Evolutionary conservation across 495 filamentous ascomycete genomes (phyloP).

Genomic region (Staphylotrichum longicolle): DNA sequence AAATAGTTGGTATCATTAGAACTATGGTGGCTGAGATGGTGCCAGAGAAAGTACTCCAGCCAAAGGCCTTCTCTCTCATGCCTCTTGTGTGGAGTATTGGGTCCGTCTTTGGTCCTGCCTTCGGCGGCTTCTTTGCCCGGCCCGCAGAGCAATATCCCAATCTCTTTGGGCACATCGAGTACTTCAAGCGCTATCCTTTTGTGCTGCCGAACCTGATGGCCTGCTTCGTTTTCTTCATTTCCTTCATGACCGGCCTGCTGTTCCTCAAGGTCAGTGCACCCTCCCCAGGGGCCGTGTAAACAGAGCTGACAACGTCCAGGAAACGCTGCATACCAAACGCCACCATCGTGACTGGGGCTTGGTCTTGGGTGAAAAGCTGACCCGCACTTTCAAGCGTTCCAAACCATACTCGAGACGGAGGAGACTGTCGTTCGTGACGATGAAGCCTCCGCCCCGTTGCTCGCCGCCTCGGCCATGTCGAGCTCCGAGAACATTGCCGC

Average conservation of each 20-base stretch:
- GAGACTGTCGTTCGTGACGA: slow-evolving; percentile 44
- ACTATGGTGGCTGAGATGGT: slow-evolving; percentile 77
- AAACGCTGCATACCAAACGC: slow-evolving; percentile 68
- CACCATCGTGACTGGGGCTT: slow-evolving; percentile 67
- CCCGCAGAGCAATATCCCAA: slow-evolving; percentile 67
- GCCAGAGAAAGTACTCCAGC: slow-evolving; percentile 76
- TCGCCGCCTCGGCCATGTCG: slow-evolving; percentile 36
- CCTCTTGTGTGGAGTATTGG: slow-evolving; percentile 78
- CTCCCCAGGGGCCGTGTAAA: slow-evolving; percentile 23
- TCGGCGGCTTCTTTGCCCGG: slow-evolving; percentile 81
- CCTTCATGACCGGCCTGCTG: slow-evolving; percentile 64
- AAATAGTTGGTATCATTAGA: slow-evolving; percentile 60
- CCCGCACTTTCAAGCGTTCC: slow-evolving; percentile 35
- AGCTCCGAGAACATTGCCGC: slow-evolving; percentile 19
- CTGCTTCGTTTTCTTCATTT: slow-evolving; percentile 67
- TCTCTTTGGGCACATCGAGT: slow-evolving; percentile 62
- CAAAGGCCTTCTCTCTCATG: slow-evolving; percentile 80
- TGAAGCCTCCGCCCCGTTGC: slow-evolving; percentile 44
- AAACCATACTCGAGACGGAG: slow-evolving; percentile 33
- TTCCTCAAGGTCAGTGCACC: slow-evolving; percentile 56
- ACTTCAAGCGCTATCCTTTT: slow-evolving; percentile 76
- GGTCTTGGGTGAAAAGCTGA: slow-evolving; percentile 57
- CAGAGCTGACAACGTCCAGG: slow-evolving; percentile 39
- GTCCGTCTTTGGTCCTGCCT: slow-evolving; percentile 81
- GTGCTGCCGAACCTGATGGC: slow-evolving; percentile 77